Percentiles rank a stretch among this genome's conserved stretches.
These are phyloP conservation scores for Fraxinus sp. DNA, from an alignment of 305 asterid genomes.

Conservation along the genomic window DNA sequence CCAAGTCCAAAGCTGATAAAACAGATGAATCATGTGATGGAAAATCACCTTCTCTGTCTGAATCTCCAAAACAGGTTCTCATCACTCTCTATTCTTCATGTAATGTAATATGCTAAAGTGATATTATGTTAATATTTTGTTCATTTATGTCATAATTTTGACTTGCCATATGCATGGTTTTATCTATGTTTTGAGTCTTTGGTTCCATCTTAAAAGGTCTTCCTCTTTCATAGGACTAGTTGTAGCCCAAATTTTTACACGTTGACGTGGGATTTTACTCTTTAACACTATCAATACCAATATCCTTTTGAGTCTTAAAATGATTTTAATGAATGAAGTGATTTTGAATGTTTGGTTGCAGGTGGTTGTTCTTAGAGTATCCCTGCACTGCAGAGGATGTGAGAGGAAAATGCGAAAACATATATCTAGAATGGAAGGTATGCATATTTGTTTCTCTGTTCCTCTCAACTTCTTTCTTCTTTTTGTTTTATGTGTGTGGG, in stretches of 20 bases:
- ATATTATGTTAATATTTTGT: not conserved
- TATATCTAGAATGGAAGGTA: constrained; percentile 91
- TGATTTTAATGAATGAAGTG: not conserved
- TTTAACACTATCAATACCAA: not conserved
- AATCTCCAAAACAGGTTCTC: constrained; percentile 47
- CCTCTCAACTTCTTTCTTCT: not conserved
- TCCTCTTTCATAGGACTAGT: not conserved
- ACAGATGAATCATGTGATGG: constrained; percentile 27
- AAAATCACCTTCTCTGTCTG: constrained; percentile 24
- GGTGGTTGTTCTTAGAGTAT: constrained; percentile 88
- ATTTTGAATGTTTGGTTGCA: constrained; percentile 28
- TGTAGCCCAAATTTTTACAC: not conserved
- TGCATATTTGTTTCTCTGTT: constrained; percentile 2
- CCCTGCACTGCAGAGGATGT: constrained; percentile 93
- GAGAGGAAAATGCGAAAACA: constrained; percentile 90
- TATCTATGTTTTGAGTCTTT: not conserved
- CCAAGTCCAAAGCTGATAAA: constrained; percentile 16
- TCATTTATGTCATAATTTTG: not conserved
- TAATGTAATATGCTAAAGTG: not conserved
- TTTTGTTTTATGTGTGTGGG: not conserved
- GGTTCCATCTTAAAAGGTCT: not conserved
- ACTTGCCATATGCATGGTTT: not conserved
- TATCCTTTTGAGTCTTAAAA: not conserved
- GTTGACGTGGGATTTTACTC: not conserved
- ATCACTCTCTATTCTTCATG: not conserved